Evolutionary conservation across 108 stramenopile genomes (phyloP).

Genomic region (Cyclotella sp.): DNA sequence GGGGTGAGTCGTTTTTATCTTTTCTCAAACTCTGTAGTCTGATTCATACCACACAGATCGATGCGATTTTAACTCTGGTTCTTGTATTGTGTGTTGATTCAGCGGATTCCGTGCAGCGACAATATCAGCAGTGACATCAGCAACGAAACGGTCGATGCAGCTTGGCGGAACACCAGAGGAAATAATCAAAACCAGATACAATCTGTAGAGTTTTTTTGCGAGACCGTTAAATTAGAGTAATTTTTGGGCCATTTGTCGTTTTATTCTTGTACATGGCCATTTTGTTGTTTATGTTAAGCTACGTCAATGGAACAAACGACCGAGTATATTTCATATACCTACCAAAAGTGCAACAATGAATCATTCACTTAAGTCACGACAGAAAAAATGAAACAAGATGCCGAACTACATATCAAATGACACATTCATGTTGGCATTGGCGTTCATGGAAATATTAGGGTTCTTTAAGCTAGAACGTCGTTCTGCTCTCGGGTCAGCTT

Average conservation of each 20-base stretch:
- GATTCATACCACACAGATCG: too few species aligned
- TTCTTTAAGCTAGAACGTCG: conserved; percentile 8
- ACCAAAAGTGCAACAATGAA: too few species aligned
- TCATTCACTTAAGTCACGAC: too few species aligned
- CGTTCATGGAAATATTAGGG: conserved; percentile 3
- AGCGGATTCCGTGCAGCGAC: conserved; percentile 76
- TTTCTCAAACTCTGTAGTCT: background rate
- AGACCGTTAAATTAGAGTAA: too few species aligned
- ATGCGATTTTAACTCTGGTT: conserved; percentile 5
- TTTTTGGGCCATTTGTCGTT: too few species aligned
- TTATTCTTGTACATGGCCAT: too few species aligned
- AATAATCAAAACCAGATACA: conserved; percentile 71
- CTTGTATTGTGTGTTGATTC: background rate
- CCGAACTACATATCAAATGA: conserved; percentile 14
- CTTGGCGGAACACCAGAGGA: conserved; percentile 74
- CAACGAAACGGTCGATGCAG: conserved; percentile 80
- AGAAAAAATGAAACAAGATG: too few species aligned
- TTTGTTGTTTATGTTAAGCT: too few species aligned
- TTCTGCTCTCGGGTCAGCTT: background rate
- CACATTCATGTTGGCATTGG: conserved; percentile 21
- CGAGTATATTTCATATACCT: too few species aligned
- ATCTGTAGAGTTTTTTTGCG: conserved; percentile 45
- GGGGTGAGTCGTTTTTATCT: conserved; percentile 58
- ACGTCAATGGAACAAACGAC: too few species aligned
- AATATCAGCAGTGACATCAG: conserved; percentile 77